These are phyloP conservation scores for Thelonectria rubi DNA, from an alignment of 2,329 filamentous ascomycete species.

Conservation along the genomic window DNA sequence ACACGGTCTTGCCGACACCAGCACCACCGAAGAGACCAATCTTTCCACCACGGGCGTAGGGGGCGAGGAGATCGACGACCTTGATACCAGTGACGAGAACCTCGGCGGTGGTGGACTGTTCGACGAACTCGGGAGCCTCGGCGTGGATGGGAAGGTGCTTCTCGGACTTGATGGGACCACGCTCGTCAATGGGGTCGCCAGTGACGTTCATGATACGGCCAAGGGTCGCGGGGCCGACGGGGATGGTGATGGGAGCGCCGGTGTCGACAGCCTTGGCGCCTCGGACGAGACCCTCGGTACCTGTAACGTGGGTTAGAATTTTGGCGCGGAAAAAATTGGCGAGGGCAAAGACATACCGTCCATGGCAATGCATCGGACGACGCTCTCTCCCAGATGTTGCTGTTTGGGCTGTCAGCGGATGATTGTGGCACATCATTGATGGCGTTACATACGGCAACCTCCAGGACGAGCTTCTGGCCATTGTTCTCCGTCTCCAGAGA, in stretches of 20 bases:
- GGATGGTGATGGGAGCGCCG: conserved; percentile 94
- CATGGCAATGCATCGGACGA: conserved; percentile 99
- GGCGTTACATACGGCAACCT: conserved; percentile 81
- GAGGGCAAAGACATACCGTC: conserved; percentile 74
- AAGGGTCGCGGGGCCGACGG: conserved; percentile 91
- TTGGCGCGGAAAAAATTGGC: conserved; percentile 34
- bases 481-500: conserved; percentile 91
- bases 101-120: conserved; percentile 96
- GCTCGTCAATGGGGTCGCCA: conserved; percentile 99
- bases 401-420: conserved; percentile 57
- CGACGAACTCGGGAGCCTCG: conserved; percentile 89
- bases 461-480: conserved; percentile 92
- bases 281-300: conserved; percentile 99
- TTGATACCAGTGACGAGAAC: conserved; percentile 99
- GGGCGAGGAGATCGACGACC: conserved; percentile 98
- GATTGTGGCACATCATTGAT: conserved; percentile 15
- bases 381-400: conserved; percentile 99
- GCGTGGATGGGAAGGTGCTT: conserved; percentile 92
- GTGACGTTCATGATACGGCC: conserved; percentile 99
- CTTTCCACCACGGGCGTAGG: conserved; percentile 99
- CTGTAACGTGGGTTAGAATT: conserved; percentile 54
- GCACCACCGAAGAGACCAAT: conserved; percentile 99
- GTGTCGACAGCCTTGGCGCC: conserved; percentile 87
- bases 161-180: conserved; percentile 94
- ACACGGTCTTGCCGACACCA: conserved; percentile 99